Percentiles rank a stretch among this genome's conserved stretches.
Conservation (phyloP, 441 rosid genomes). For the Aleurites moluccanus region DNA sequence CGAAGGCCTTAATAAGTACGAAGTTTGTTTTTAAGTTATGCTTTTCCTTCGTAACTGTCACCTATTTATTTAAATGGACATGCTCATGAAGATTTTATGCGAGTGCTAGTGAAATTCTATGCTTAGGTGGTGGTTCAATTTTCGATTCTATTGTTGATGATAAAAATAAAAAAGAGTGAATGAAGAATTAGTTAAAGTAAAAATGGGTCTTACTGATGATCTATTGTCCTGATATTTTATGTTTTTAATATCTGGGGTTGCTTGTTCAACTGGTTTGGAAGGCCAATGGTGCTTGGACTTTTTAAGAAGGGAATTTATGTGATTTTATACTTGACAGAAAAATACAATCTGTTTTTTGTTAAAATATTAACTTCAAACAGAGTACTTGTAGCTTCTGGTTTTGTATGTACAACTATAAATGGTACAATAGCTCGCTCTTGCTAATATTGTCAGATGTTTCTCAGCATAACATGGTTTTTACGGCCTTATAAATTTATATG, state of each 20-base stretch:
- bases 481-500: background rate
- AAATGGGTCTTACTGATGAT: background rate
- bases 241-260: background rate
- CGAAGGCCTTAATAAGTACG: slow-evolving; percentile 75
- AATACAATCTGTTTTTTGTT: background rate
- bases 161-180: background rate
- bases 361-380: background rate
- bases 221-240: background rate
- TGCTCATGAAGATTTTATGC: background rate
- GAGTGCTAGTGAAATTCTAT: background rate
- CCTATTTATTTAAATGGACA: background rate
- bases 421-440: background rate
- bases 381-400: background rate
- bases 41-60: background rate
- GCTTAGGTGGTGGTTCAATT: background rate
- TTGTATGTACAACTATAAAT: background rate
- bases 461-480: background rate
- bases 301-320: background rate
- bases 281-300: background rate
- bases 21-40: slow-evolving; percentile 7
- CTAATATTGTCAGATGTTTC: background rate
- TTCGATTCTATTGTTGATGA: background rate
- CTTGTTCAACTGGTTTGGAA: background rate
- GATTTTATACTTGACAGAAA: background rate
- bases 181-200: background rate